Conservation (phyloP, 805 yeast genomes). For the Jamesozyma lodderae region DNA sequence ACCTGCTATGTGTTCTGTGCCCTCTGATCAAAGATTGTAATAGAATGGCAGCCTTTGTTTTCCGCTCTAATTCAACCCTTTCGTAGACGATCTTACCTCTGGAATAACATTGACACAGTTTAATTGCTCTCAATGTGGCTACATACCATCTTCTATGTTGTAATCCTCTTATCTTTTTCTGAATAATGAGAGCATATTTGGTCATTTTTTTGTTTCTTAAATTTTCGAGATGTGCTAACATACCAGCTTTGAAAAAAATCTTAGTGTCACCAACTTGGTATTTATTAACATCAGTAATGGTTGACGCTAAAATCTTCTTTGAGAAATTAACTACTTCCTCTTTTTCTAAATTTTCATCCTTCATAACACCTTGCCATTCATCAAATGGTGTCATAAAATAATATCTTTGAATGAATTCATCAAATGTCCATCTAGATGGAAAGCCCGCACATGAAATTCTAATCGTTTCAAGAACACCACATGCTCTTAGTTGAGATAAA, state of each 20-base stretch:
- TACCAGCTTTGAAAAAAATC: slow-evolving; percentile 93
- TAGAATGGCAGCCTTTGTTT: slow-evolving; percentile 53
- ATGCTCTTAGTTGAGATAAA: slow-evolving; percentile 90
- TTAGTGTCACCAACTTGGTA: slow-evolving; percentile 90
- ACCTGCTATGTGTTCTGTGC: slow-evolving; percentile 35
- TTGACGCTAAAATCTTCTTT: slow-evolving; percentile 50
- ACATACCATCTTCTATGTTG: slow-evolving; percentile 54
- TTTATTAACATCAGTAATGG: slow-evolving; percentile 55
- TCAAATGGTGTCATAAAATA: slow-evolving; percentile 69
- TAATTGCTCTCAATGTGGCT: slow-evolving; percentile 46
- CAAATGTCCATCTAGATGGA: slow-evolving; percentile 93
- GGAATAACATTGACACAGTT: slow-evolving; percentile 50
- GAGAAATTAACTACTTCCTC: slow-evolving; percentile 54
- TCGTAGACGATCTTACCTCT: slow-evolving; percentile 56
- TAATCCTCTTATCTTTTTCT: slow-evolving; percentile 66
- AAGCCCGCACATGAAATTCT: slow-evolving; percentile 96
- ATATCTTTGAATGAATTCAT: slow-evolving; percentile 84
- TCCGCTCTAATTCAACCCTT: slow-evolving; percentile 46
- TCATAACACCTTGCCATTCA: slow-evolving; percentile 52
- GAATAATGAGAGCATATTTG: slow-evolving; percentile 72
- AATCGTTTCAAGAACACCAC: slow-evolving; percentile 97
- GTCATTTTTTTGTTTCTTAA: slow-evolving; percentile 68
- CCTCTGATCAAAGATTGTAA: slow-evolving; percentile 66
- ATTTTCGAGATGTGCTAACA: slow-evolving; percentile 85
- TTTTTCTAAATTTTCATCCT: slow-evolving; percentile 38